Conservation (phyloP, 164 flowering plant genomes). For the grape (Vitis vinifera) region DNA sequence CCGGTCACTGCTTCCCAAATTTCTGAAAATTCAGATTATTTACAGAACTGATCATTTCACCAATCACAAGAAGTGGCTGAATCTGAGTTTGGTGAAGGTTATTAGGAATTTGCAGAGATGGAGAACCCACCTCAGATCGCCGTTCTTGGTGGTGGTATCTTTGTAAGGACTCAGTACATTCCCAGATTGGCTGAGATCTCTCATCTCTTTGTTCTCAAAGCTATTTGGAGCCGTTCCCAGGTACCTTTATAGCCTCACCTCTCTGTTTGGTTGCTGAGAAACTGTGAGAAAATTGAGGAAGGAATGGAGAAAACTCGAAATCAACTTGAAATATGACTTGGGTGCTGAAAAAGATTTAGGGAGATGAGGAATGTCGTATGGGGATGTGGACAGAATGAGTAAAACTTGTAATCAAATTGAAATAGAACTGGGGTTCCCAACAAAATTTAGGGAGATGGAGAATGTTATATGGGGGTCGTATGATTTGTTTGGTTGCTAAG, state of each 20-base stretch:
- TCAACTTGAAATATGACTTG: neutral
- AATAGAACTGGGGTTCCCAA: too few species aligned
- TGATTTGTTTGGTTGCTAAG: too few species aligned
- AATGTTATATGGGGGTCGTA: too few species aligned
- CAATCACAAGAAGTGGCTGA: too few species aligned
- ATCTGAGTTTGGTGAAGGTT: neutral
- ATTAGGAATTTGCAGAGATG: slow-evolving; percentile 18
- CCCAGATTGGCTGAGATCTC: slow-evolving; percentile 85
- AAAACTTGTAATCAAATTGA: too few species aligned
- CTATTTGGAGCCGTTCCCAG: slow-evolving; percentile 88
- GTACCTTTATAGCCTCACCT: slow-evolving; percentile 21
- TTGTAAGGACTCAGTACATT: slow-evolving; percentile 74
- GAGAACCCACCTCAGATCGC: slow-evolving; percentile 62
- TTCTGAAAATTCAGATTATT: too few species aligned
- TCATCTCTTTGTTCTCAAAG: slow-evolving; percentile 48
- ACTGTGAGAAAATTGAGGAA: neutral
- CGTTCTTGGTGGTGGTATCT: slow-evolving; percentile 83
- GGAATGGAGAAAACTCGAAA: neutral
- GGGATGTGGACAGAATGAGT: too few species aligned
- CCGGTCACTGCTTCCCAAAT: too few species aligned
- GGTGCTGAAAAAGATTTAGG: neutral
- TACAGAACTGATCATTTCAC: too few species aligned
- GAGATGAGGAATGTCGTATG: too few species aligned
- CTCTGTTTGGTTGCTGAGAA: neutral
- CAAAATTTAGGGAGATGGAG: too few species aligned